These are phyloP conservation scores for Fomitiporia mediterranea DNA, from an alignment of 1,284 basidiomycete species.

Conservation along the genomic window DNA sequence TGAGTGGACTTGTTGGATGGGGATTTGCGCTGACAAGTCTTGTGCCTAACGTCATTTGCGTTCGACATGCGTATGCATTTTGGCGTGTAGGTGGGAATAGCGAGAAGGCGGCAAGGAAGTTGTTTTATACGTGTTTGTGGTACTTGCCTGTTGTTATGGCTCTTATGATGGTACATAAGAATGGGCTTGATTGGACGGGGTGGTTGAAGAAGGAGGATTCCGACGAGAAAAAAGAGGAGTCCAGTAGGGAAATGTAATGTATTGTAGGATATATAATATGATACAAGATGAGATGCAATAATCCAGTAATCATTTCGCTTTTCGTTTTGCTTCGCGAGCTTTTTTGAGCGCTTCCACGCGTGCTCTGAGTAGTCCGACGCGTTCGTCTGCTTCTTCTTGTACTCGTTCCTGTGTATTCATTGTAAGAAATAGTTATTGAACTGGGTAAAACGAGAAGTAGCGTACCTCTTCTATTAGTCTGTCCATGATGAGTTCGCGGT, in stretches of 20 bases:
- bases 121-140: slow-evolving; percentile 87
- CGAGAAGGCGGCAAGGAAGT: slow-evolving; percentile 74
- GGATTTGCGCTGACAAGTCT: slow-evolving; percentile 78
- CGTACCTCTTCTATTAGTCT: slow-evolving; percentile 60
- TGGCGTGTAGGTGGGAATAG: slow-evolving; percentile 54
- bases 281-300: too few species aligned
- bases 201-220: slow-evolving; percentile 40
- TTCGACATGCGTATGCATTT: slow-evolving; percentile 70
- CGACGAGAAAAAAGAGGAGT: slow-evolving; percentile 20
- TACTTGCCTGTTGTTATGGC: slow-evolving; percentile 89
- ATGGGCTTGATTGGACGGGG: slow-evolving; percentile 68
- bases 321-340: slow-evolving; percentile 43
- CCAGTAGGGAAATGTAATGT: neutral
- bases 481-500: slow-evolving; percentile 78
- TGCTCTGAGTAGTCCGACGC: slow-evolving; percentile 59
- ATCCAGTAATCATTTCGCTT: slow-evolving; percentile 22
- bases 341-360: slow-evolving; percentile 57
- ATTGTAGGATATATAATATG: slow-evolving; percentile 1
- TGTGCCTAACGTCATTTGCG: slow-evolving; percentile 72
- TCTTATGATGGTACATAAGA: slow-evolving; percentile 93
- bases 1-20: slow-evolving; percentile 87
- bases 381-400: slow-evolving; percentile 80
- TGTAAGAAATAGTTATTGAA: neutral
- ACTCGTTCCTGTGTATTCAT: slow-evolving; percentile 45
- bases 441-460: neutral